These are phyloP conservation scores for Borovskyia barvae DNA, from an alignment of 208 protist species.

Conservation along the genomic window DNA sequence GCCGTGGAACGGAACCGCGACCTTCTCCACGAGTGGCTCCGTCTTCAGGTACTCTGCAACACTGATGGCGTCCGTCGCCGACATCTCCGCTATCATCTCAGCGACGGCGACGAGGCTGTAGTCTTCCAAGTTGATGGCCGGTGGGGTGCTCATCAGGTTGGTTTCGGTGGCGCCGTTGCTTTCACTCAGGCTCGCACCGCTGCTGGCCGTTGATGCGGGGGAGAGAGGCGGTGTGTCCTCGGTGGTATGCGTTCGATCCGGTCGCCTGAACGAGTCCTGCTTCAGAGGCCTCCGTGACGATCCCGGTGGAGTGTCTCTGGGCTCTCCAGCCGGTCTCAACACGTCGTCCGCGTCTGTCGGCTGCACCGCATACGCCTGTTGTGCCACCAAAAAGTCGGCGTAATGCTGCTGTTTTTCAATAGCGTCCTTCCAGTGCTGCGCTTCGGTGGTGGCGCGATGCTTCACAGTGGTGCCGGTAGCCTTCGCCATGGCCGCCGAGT, in stretches of 20 bases:
- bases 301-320: not conserved
- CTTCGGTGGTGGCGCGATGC: constrained; percentile 6
- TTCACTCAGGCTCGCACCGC: not conserved
- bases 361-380: constrained; percentile 4
- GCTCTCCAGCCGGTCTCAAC: no score
- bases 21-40: constrained; percentile 80
- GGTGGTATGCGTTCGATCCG: no score
- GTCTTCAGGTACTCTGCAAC: constrained; percentile 66
- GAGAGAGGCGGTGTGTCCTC: not conserved
- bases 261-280: not conserved
- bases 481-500: constrained; percentile 12
- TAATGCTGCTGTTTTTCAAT: constrained; percentile 7
- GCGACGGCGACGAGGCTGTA: constrained; percentile 80
- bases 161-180: not conserved
- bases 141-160: constrained; percentile 6
- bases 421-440: constrained; percentile 14
- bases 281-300: not conserved
- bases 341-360: not conserved
- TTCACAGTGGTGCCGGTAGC: constrained; percentile 12
- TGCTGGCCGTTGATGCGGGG: not conserved
- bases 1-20: constrained; percentile 75
- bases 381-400: constrained; percentile 13
- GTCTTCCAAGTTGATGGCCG: constrained; percentile 72
- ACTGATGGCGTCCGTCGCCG: constrained; percentile 34
- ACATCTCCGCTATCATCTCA: constrained; percentile 77